Evolutionary conservation across 768 basidiomycete genomes (phyloP), one percentile per base, ranked within the genome.

Genomic region (Serendipita sp.): DNA sequence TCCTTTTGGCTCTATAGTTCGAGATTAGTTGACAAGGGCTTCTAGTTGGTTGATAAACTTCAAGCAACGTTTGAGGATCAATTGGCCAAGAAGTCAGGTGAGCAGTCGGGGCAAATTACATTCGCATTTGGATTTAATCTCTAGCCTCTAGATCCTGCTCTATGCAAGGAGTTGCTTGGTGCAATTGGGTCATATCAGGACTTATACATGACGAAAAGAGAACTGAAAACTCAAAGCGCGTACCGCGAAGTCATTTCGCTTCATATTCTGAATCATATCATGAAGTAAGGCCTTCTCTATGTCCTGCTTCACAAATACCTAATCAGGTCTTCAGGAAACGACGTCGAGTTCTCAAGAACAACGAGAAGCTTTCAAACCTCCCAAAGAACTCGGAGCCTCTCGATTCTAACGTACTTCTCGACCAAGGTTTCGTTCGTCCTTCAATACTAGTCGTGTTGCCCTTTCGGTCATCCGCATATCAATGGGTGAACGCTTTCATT

Each of bases 361-460:
- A 97, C 68, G 91, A 95, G 66, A 88, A 87, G 42, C 78, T 97
- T n/a, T 78, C 88, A 0, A 81, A 84, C 66, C 82, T 84, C 9
- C 73, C 79, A 9, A 85, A 88, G 71, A 71, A 78, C 16, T 73
- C 75, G 3, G 75, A 82, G 24, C 77, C 81, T 1, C 84, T 84
- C 1, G 82, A 85, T 72, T 65, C 70, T 26, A 83, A 90, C 64
- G 79, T 89, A 14, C 69, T 74, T 14, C 90, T 90, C 74, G 96
- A 99, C 70, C 96, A 98, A 78, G 95, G 95, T 28, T 98, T 97
- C 74, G 96, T 94, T 4, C 88, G 96, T 3, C 95, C 96, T 9
- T 93, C 95, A 20, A 77, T 95, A 30, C 87, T 99, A 50, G 75
- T 99, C 66, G 34, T 98, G 63, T 81, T 94, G 9, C 96, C 96